Conservation (phyloP, 768 basidiomycete genomes). For the Boletus tomentosulus region DNA sequence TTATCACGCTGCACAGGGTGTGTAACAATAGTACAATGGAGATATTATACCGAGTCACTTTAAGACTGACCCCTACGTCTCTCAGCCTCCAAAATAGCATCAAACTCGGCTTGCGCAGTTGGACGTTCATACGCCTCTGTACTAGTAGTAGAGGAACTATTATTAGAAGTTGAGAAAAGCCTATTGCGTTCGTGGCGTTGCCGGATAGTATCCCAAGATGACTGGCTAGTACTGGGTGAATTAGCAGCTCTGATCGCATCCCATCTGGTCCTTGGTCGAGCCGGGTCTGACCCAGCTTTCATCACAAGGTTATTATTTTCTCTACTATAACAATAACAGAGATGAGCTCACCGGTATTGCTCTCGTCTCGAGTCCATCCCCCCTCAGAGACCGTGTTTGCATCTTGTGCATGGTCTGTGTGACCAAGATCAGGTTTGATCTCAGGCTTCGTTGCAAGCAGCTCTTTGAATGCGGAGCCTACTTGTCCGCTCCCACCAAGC, state of each 20-base stretch:
- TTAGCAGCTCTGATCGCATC: slow-evolving; percentile 62
- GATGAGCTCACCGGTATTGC: slow-evolving; percentile 12
- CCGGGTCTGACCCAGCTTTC: slow-evolving; percentile 8
- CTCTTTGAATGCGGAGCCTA: slow-evolving; percentile 23
- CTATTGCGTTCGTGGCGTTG: slow-evolving; percentile 46
- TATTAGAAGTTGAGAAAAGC: slow-evolving; percentile 11
- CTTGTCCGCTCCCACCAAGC: slow-evolving; percentile 29
- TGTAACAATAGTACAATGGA: not conserved
- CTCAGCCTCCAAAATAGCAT: slow-evolving; percentile 57
- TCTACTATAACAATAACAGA: not conserved
- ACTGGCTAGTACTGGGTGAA: slow-evolving; percentile 37
- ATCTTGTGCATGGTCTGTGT: slow-evolving; percentile 1
- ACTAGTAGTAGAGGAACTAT: slow-evolving; percentile 3
- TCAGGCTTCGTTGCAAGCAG: slow-evolving; percentile 19
- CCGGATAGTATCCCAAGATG: slow-evolving; percentile 67
- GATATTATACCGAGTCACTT: slow-evolving; percentile 6
- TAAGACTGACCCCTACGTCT: slow-evolving; percentile 35
- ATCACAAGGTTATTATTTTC: not conserved
- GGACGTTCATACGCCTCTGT: slow-evolving; percentile 33
- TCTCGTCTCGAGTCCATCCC: slow-evolving; percentile 11
- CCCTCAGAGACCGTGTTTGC: slow-evolving; percentile 12
- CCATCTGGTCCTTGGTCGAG: slow-evolving; percentile 44
- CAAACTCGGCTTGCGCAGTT: slow-evolving; percentile 52
- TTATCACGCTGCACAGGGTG: not conserved
- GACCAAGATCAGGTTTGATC: slow-evolving; percentile 3